These are phyloP conservation scores for Yamadazyma olivae DNA, from an alignment of 805 yeast genomes.

Conservation along the genomic window DNA sequence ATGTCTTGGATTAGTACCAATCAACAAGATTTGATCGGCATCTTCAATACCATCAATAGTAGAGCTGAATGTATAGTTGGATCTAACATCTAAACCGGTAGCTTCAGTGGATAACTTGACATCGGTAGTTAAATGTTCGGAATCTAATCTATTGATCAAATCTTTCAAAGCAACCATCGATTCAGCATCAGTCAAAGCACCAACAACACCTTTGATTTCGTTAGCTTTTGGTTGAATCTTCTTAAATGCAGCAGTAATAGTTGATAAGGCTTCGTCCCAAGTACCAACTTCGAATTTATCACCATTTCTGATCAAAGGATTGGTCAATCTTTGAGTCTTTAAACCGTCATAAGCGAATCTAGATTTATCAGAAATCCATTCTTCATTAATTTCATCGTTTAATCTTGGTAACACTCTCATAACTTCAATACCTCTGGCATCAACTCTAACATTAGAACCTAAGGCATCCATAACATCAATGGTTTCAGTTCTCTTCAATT, in stretches of 20 bases:
- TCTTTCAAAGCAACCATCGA: constrained; percentile 80
- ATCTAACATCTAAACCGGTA: constrained; percentile 70
- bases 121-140: constrained; percentile 79
- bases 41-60: constrained; percentile 75
- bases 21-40: constrained; percentile 75
- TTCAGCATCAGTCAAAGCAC: constrained; percentile 82
- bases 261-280: constrained; percentile 82
- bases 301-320: constrained; percentile 72
- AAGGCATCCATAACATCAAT: constrained; percentile 81
- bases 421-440: constrained; percentile 82
- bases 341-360: constrained; percentile 84
- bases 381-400: constrained; percentile 85
- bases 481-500: constrained; percentile 82
- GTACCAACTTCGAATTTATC: constrained; percentile 69
- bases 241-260: constrained; percentile 60
- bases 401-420: constrained; percentile 84
- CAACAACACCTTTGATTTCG: constrained; percentile 79
- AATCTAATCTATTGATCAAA: constrained; percentile 68
- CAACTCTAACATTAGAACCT: constrained; percentile 82
- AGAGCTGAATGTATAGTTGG: constrained; percentile 79
- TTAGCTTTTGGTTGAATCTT: constrained; percentile 57
- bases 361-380: constrained; percentile 88
- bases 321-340: constrained; percentile 80
- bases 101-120: constrained; percentile 53
- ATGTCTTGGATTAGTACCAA: constrained; percentile 86